phyloP scores from a whole-genome alignment of 192 early-diverging fungal genomes.

The Linnemannia elongata region DNA sequence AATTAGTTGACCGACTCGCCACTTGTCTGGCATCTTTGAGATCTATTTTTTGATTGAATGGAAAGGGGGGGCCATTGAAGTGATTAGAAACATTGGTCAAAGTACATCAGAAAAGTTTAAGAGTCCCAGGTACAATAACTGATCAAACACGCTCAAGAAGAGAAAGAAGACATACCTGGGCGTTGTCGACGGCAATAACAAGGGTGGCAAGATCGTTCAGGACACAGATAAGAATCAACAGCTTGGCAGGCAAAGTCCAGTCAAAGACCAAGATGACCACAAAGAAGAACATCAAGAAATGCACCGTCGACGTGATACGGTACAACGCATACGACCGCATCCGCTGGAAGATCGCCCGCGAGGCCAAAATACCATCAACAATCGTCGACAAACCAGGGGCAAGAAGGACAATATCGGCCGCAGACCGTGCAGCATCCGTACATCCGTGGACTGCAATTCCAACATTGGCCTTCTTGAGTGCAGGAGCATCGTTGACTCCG shows the following conservation, averaged over 20 bases:
- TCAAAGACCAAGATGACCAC: slow-evolving; percentile 72
- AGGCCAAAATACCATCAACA: slow-evolving; percentile 79
- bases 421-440: slow-evolving; percentile 83
- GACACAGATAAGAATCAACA: slow-evolving; percentile 79
- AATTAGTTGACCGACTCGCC: slow-evolving; percentile 78
- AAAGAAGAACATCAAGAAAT: slow-evolving; percentile 87
- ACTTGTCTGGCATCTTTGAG: slow-evolving; percentile 77
- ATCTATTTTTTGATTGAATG: slow-evolving; percentile 19
- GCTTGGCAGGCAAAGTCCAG: slow-evolving; percentile 74
- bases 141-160: not conserved
- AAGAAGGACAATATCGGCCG: slow-evolving; percentile 83
- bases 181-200: slow-evolving; percentile 84
- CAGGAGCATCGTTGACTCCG: slow-evolving; percentile 89
- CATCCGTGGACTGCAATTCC: slow-evolving; percentile 85
- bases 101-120: not conserved
- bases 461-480: slow-evolving; percentile 85
- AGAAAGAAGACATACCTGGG: slow-evolving; percentile 43
- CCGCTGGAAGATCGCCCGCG: slow-evolving; percentile 81
- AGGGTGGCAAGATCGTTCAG: slow-evolving; percentile 78
- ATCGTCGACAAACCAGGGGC: slow-evolving; percentile 78
- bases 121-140: not conserved
- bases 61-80: not conserved
- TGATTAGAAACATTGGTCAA: not conserved
- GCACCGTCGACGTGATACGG: slow-evolving; percentile 83
- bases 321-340: slow-evolving; percentile 80